These are phyloP conservation scores for Hypoxylon sp. DNA, from an alignment of 2,329 filamentous ascomycete species.

Conservation along the genomic window DNA sequence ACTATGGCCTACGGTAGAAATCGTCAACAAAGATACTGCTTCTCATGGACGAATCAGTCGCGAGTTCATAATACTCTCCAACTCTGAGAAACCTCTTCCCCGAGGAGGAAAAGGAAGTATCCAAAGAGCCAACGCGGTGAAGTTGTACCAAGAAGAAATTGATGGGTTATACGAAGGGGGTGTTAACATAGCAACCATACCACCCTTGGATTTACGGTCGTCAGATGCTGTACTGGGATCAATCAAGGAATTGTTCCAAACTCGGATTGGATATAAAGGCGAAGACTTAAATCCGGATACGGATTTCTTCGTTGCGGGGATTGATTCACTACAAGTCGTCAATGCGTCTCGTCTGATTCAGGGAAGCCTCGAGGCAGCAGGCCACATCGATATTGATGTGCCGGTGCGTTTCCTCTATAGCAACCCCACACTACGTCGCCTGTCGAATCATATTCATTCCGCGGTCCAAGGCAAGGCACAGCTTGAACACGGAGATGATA, in stretches of 20 bases:
- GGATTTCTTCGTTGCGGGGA: constrained; percentile 51
- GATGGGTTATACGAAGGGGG: constrained; percentile 46
- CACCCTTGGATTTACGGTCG: constrained; percentile 42
- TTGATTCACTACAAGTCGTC: constrained; percentile 54
- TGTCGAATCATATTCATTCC: constrained; percentile 47
- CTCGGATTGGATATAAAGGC: constrained; percentile 34
- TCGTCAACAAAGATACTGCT: constrained; percentile 50
- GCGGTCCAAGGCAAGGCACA: constrained; percentile 25
- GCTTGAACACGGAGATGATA: constrained; percentile 3
- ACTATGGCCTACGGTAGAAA: constrained; percentile 51
- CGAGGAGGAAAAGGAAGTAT: constrained; percentile 53
- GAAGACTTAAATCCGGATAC: constrained; percentile 43
- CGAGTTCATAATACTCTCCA: constrained; percentile 48
- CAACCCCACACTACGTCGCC: constrained; percentile 47
- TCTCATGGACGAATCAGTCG: constrained; percentile 53
- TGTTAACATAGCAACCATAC: constrained; percentile 27
- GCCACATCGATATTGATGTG: constrained; percentile 47
- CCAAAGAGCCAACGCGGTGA: constrained; percentile 47
- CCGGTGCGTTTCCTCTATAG: constrained; percentile 51
- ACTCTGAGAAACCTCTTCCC: constrained; percentile 50
- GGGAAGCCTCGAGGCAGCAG: constrained; percentile 44
- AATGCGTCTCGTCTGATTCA: constrained; percentile 48
- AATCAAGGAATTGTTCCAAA: constrained; percentile 44
- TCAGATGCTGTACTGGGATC: constrained; percentile 42
- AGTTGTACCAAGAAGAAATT: constrained; percentile 51